Conservation (phyloP, 257 asterid genomes). For the Solanum ossicruentum region DNA sequence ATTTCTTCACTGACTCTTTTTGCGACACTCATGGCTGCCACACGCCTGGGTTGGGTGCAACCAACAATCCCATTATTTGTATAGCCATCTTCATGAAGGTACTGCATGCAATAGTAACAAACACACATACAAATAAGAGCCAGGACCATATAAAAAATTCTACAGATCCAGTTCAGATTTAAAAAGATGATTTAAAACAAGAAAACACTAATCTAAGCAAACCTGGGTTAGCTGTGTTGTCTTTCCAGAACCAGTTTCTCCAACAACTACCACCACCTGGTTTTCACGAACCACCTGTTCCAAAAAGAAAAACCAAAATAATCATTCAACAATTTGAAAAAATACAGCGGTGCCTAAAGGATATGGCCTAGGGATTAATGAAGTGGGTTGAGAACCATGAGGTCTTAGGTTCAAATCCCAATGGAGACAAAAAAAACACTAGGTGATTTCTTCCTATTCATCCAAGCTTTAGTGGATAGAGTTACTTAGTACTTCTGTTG, state of each 20-base stretch:
- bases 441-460: background rate
- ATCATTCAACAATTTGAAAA: background rate
- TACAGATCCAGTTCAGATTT: background rate
- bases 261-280: constrained; percentile 92
- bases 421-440: background rate
- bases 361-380: background rate
- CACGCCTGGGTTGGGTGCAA: constrained; percentile 99
- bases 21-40: constrained; percentile 99
- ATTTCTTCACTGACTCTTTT: constrained; percentile 98
- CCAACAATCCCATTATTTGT: constrained; percentile 65
- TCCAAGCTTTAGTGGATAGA: background rate
- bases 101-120: constrained; percentile 35
- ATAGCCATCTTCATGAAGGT: constrained; percentile 85
- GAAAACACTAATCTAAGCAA: background rate
- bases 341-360: background rate
- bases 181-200: background rate
- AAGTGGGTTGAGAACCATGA: background rate
- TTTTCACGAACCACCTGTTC: constrained; percentile 85
- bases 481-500: background rate
- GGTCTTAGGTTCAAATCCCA: background rate
- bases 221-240: constrained; percentile 97
- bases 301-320: background rate
- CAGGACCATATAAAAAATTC: background rate
- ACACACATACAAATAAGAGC: background rate
- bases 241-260: constrained; percentile 99